Conservation (phyloP, 345 rosid species). For the Carallia pectinifolia region DNA sequence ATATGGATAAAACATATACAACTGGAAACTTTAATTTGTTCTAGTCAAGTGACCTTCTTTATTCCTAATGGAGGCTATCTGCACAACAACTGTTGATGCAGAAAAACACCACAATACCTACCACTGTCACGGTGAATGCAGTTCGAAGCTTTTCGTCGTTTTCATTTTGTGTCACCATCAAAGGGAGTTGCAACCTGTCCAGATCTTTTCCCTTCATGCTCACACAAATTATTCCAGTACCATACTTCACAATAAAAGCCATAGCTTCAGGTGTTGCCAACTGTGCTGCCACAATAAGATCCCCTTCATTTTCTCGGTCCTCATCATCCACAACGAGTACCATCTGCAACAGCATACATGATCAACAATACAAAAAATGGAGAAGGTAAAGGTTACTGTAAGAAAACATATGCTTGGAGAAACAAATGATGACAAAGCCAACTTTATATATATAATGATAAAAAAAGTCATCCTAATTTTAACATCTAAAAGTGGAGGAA, state of each 20-base stretch:
- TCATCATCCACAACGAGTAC: slow-evolving; percentile 93
- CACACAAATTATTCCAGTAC: slow-evolving; percentile 88
- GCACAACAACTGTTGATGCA: not conserved
- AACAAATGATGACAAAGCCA: slow-evolving; percentile 3
- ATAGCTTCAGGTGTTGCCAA: slow-evolving; percentile 85
- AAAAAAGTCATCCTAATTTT: slow-evolving; percentile 9
- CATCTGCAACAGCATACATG: slow-evolving; percentile 46
- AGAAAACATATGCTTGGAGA: not conserved
- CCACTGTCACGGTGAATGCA: slow-evolving; percentile 93
- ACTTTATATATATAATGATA: not conserved
- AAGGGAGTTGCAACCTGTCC: slow-evolving; percentile 76
- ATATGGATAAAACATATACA: too few relatives aligned
- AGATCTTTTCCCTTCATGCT: slow-evolving; percentile 80
- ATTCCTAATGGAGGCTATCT: not conserved
- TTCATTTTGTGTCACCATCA: slow-evolving; percentile 76
- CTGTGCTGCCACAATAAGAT: slow-evolving; percentile 84
- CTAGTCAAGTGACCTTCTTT: not conserved
- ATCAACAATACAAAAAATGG: slow-evolving; percentile 7
- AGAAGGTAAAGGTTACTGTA: not conserved
- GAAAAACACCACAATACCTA: slow-evolving; percentile 33
- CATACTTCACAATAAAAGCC: slow-evolving; percentile 94
- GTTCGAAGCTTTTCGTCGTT: slow-evolving; percentile 84
- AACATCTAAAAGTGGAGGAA: not conserved
- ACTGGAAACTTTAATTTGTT: not conserved
- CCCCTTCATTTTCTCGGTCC: slow-evolving; percentile 95